Base-by-base conservation (phyloP, 805 yeast genomes). In the Debaryomyces castellii region DNA sequence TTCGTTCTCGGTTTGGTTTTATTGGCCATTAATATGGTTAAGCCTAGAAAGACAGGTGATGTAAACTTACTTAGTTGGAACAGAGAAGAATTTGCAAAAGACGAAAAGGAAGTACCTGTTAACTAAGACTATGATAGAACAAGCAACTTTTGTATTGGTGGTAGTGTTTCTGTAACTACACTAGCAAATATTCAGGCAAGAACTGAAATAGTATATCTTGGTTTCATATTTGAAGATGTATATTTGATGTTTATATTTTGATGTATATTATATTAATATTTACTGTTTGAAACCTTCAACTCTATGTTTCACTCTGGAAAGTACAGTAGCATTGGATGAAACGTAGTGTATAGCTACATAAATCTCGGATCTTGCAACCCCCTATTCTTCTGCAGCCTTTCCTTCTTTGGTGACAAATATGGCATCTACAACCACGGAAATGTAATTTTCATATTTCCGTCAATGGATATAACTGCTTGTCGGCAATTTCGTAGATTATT, bases 61-160 rank as follows among this genome's bases (percentile, higher is more conserved):
- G 74, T 80, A n/a, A 71, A 74, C n/a, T 68, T 77, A 52, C 70
- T 87, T 52, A 81, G 87, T 45, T 87, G 95, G 94, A 85, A 85
- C 58, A 76, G 72, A 58, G 79, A 76, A 52, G 49, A 48, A 41
- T 45, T 50, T 39, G 45, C 44, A 22, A 48, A 45, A 37, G 60
- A 58, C 40, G 57, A 54, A 35, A 36, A 43, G 43, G 38, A 43
- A 18, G 45, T 12, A 10, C 38, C 24, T 41, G 24, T 9, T 20
- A 30, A 30, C 10, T 30, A 30, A 16, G 34, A 3, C 11, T 30
- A 30, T 30, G 11, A 30, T 30, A 30, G 34, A 30, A n/a, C n/a
- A n/a, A 12, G 5, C n/a, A 28, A 12, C n/a, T 14, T 28, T 12
- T 28, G n/a, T n/a, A 9, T 28, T 12, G 16, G 33, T 3, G n/a